Evolutionary conservation across 2,329 filamentous ascomycete species (phyloP).

Genomic region (Fonsecaea multimorphosa): DNA sequence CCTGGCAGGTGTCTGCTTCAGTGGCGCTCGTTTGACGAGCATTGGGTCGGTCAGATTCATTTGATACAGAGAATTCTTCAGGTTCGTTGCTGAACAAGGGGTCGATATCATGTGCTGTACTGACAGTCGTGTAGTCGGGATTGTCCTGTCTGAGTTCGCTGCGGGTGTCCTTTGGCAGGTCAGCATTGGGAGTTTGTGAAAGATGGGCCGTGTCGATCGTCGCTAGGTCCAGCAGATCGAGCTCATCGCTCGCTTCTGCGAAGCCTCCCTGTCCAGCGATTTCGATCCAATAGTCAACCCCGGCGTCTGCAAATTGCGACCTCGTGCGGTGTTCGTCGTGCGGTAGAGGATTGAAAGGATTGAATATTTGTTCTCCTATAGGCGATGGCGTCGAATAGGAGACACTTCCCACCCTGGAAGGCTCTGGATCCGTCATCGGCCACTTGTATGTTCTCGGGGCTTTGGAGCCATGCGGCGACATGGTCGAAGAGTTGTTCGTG

Average conservation of each 20-base stretch:
- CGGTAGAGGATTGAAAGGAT: not conserved
- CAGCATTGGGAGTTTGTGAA: not conserved
- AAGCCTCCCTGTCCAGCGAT: not conserved
- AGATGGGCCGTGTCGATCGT: not conserved
- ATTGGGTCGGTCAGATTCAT: not conserved
- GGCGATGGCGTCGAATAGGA: not conserved
- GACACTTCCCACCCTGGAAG: not conserved
- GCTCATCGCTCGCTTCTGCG: not conserved
- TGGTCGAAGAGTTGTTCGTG: not conserved
- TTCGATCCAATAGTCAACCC: not conserved
- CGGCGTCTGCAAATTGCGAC: constrained; percentile 2
- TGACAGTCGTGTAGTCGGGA: constrained; percentile 3
- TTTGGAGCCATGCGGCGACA: not conserved
- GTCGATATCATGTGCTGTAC: constrained; percentile 8
- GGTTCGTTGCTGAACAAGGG: not conserved
- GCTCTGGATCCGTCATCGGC: not conserved
- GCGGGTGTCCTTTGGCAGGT: not conserved
- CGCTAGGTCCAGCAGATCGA: not conserved
- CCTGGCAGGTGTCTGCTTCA: constrained; percentile 25
- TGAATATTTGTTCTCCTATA: not conserved
- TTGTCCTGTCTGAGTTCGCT: not conserved
- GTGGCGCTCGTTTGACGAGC: not conserved
- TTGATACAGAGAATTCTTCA: not conserved
- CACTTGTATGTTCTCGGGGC: not conserved
- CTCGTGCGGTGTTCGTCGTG: not conserved